These are phyloP conservation scores for Telopea speciosissima DNA, from an alignment of 177 flowering plant genomes.

Conservation along the genomic window DNA sequence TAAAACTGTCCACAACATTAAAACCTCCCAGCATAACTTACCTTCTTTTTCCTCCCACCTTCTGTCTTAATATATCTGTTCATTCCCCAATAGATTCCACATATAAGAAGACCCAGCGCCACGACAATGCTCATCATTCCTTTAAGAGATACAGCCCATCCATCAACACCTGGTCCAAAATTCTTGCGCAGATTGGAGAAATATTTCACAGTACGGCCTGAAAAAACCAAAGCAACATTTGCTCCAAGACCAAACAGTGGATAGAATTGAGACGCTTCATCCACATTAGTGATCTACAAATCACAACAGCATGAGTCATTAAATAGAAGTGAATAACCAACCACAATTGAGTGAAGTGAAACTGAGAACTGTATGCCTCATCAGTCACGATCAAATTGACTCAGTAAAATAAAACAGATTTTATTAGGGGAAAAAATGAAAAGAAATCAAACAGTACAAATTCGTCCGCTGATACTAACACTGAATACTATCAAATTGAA, in stretches of 20 bases:
- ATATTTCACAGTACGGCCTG: slow-evolving; percentile 28
- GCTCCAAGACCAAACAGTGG: slow-evolving; percentile 29
- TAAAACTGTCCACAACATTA: not conserved
- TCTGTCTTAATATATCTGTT: slow-evolving; percentile 16
- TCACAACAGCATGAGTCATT: not conserved
- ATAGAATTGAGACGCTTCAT: slow-evolving; percentile 24
- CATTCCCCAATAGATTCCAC: slow-evolving; percentile 22
- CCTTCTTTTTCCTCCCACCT: slow-evolving; percentile 18
- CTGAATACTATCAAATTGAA: not conserved
- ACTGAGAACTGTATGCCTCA: not conserved
- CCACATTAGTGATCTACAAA: slow-evolving; percentile 26
- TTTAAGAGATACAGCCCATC: slow-evolving; percentile 24
- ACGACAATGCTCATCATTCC: slow-evolving; percentile 28
- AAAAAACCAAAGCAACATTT: slow-evolving; percentile 28
- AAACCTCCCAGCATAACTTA: not conserved
- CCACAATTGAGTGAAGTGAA: not conserved
- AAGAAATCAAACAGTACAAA: not conserved
- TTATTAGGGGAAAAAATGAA: too few species aligned
- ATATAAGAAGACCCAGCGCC: slow-evolving; percentile 14
- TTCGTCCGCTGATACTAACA: not conserved
- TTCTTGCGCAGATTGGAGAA: slow-evolving; percentile 25
- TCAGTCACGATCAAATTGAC: not conserved
- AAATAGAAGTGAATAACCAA: not conserved
- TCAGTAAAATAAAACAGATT: not conserved
- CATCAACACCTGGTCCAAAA: slow-evolving; percentile 26